Evolutionary conservation across 2,329 filamentous ascomycete genomes (phyloP), one percentile per base, ranked within the genome.

Genomic region (Ceratocystis lukuohia): DNA sequence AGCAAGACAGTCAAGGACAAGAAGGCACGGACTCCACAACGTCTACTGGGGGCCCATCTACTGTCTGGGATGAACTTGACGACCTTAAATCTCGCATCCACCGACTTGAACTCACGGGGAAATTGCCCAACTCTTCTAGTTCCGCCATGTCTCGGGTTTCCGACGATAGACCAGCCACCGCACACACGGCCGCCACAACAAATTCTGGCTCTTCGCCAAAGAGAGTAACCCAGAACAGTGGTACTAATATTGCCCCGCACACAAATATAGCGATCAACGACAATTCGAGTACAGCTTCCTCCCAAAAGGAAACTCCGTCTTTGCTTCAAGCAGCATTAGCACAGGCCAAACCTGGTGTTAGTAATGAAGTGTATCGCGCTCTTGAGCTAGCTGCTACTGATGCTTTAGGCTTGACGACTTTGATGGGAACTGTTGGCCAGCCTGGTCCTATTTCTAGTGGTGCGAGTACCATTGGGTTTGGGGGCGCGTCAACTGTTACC

Each of bases 21-120:
- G 86, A 92, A 71, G 87, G 87, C 7, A 91, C 91, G 0, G 91
- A 94, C 71, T 97, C 94, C 0, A 93, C 88, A 0, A 82, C 88
- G 44, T 97, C 94, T 0, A 94, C 90, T 0, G 91, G 88, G 1
- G 91, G 90, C 1, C 90, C 92, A 12, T 95, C 91, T 1, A 96
- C 91, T 0, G 90, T 99, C 2, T 99, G 94, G 94, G 94, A 97
- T 73, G 94, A 99, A 75, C 78, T 99, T 33, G 94, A 97, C 71
- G 94, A 97, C 70, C 78, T 99, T 61, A 97, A 97, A 74, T 94
- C 90, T 50, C 85, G 94, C 37, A 96, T 99, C 71, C 87, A 90
- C 71, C 89, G 91, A 68, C 82, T 99, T 8, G 94, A 97, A 74
- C 76, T 95, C 70, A 95, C 90, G 1, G 92, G 92, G 67, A 96